Evolutionary conservation across 768 basidiomycete species (phyloP), one percentile per base, ranked within the genome.

Genomic region (Boletus eberwhitei): DNA sequence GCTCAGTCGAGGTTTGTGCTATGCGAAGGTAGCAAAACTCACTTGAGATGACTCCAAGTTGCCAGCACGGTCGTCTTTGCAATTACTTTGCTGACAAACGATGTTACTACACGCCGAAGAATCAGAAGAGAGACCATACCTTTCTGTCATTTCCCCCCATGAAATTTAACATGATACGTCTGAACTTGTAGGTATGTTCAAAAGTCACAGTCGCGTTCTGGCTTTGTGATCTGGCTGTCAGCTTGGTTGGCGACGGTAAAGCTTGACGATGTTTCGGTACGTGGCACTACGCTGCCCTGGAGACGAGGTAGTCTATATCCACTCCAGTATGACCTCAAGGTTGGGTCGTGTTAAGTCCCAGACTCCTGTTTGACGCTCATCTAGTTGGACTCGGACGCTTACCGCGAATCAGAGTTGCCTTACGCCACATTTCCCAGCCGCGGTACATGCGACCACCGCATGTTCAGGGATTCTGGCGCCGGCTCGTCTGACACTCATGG

Each of bases 221-320:
- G 46, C 12, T 52, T 49, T 32, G 39, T 37, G 45, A 50, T 40
- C 29, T 51, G 38, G 17, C 24, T 8, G 16, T 19, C 31, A 42
- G 19, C 16, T 21, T 47, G 26, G 45, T 22, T 22, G 24, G 32
- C 34, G 40, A 49, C 21, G 29, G 24, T 21, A 14, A 43, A 24
- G 14, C 40, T 41, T 35, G 53, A 50, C 26, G 54, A 36, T 22
- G 50, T 21, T 26, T 48, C 14, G 38, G 50, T 41, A 48, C 43
- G 53, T 42, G 57, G 57, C 31, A 17, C 54, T 52, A 17, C 41
- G 11, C 32, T 42, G 46, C 45, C 9, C 16, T 14, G 41, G 42
- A 43, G 39, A 38, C 17, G 24, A 39, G 57, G 26, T 19, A 22
- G 37, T 44, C 64, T 64, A 61, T 64, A 66, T 64, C 41, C 38